Evolutionary conservation across 2,329 filamentous ascomycete species (phyloP).

Genomic region (Aspergillus jensenii): DNA sequence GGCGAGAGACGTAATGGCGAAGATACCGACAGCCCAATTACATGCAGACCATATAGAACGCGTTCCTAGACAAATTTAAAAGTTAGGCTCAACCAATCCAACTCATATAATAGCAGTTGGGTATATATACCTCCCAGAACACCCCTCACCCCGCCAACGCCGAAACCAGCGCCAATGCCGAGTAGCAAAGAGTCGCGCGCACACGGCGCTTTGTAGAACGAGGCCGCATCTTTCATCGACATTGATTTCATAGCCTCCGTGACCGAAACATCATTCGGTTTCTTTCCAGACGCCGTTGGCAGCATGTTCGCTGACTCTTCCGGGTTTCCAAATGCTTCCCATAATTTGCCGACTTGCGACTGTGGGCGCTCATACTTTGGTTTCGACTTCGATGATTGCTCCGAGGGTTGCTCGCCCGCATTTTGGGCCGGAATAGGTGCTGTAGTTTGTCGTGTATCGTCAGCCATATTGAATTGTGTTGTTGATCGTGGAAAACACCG

Average conservation of each 20-base stretch:
- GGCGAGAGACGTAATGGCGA: conserved; percentile 66
- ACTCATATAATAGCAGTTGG: not conserved
- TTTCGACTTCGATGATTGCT: conserved; percentile 27
- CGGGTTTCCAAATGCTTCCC: conserved; percentile 49
- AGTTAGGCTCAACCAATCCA: not conserved
- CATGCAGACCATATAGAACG: conserved; percentile 65
- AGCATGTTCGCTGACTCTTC: conserved; percentile 55
- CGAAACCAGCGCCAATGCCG: conserved; percentile 78
- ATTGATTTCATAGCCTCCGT: conserved; percentile 43
- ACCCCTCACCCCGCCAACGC: conserved; percentile 70
- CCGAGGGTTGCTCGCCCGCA: conserved; percentile 17
- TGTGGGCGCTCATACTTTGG: conserved; percentile 44
- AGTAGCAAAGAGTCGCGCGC: conserved; percentile 78
- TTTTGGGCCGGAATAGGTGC: conserved; percentile 12
- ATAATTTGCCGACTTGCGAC: conserved; percentile 49
- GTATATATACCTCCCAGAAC: conserved; percentile 65
- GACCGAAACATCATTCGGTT: conserved; percentile 42
- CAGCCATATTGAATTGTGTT: conserved; percentile 35
- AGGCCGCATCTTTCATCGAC: conserved; percentile 55
- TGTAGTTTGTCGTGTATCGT: conserved; percentile 35
- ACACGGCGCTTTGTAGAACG: conserved; percentile 77
- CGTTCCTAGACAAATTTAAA: conserved; percentile 30
- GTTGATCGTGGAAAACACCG: not conserved
- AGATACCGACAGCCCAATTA: conserved; percentile 83
- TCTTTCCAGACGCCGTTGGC: conserved; percentile 60